Base-by-base conservation (phyloP, 2,329 filamentous ascomycete species). In the Penicillium concentricum region DNA sequence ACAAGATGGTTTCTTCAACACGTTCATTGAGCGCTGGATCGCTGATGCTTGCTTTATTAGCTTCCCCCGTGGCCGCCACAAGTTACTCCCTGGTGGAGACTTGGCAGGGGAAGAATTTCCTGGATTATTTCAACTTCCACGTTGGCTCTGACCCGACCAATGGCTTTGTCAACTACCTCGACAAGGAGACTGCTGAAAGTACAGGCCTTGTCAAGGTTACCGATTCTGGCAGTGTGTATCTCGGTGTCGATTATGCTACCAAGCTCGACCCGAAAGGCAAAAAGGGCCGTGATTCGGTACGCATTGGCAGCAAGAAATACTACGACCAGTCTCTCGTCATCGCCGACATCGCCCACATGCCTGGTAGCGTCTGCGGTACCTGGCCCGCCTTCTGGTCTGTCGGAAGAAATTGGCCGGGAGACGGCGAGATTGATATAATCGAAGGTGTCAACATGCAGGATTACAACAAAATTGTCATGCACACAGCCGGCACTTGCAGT, bases 311-410 rank as follows among this genome's bases (percentile, higher is more conserved):
- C 54, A 77, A 75, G 46, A 71, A 78, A 47, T 70, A 71, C 47
- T 81, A 76, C 56, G 75, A 78, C 42, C 67, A 78, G 42, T 79
- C 78, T 2, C 66, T 82, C 26, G 73, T 81, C 50, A 73, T 82
- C 51, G 72, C 76, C 34, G 79, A 82, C 56, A 74, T 82, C 56
- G 67, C 69, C 4, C 79, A 82, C 61, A 78, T 80, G 72, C 79
- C 79, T 2, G 74, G 72, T 12, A 72, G 72, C 43, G 72, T 75
- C 43, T 83, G 81, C 56, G 81, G 78, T 45, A 78, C 74, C 30
- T 83, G 81, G 81, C 80, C 81, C 2, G 78, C 78, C 8, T 79
- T 78, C 57, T 80, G 78, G 78, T 72, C 76, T 6, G 67, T 76
- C 0, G 76, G 76, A 18, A 61, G 63, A 20, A 62, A 71, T 35